Base-by-base conservation (phyloP, 345 rosid genomes). In the Bruguiera parviflora region DNA sequence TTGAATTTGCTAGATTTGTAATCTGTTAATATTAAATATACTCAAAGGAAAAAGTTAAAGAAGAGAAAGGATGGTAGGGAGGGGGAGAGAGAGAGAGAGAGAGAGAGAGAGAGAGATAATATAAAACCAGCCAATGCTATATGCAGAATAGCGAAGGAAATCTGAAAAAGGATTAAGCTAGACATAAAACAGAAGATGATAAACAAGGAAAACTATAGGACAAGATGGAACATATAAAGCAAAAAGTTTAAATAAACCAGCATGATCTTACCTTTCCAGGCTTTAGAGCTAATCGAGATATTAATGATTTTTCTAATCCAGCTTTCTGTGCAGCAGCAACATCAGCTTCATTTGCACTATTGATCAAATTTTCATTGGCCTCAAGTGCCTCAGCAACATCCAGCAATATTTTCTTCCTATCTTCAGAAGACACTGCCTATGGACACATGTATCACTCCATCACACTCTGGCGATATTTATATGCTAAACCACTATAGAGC, bases 301-400 rank as follows among this genome's bases (percentile, higher is more conserved):
- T 71, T 88, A 92, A 80, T 63, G 98, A 77, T 71, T 82, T 89
- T 37, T 89, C 89, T 78, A 89, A 81, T 77, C 97, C 99, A 63
- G 81, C 90, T 68, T 75, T 61, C 85, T 84, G 78, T 27, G 98
- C 98, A 67, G 82, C 88, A 76, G 79, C 88, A 64, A 96, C 85
- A 82, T 92, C 99, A 69, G 89, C 86, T 71, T 85, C 86, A 79
- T 96, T 96, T 82, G 92, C 96, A 37, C 63, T 68, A 56, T 59
- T 78, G 71, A 96, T 90, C 77, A 60, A 62, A 31, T 83, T 82
- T 83, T 85, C 85, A 71, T 89, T 96, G 70, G 89, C 92, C 82
- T 85, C 97, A 4, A 96, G 86, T 8, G 97, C 92, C 67, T 83
- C 83, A 64, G 99, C 99, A 65, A 96, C 80, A 67, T 81, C 88